phyloP scores from a whole-genome alignment of 345 rosid species.

The Corchorus olitorius region DNA sequence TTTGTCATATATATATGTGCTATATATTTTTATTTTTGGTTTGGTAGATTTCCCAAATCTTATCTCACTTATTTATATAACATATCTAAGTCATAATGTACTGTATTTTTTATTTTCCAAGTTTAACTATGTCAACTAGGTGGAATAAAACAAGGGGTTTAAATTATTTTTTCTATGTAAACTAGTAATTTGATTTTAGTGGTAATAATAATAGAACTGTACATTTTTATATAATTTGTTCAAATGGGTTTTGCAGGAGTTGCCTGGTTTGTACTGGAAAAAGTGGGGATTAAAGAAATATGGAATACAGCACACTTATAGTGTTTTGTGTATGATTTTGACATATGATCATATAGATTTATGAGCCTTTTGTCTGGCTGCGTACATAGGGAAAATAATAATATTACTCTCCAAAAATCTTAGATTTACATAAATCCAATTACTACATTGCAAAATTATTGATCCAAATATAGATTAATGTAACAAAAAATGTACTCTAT shows the following conservation, averaged over 20 bases:
- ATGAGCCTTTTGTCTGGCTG: background rate
- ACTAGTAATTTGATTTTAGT: background rate
- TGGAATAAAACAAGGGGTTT: background rate
- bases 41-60: background rate
- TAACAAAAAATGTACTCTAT: too few relatives aligned
- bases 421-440: background rate
- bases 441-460: background rate
- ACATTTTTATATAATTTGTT: background rate
- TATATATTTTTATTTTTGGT: background rate
- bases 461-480: background rate
- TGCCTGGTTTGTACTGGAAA: constrained; percentile 9
- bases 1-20: too few relatives aligned
- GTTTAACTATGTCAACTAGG: background rate
- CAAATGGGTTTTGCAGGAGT: background rate
- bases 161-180: background rate
- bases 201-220: background rate
- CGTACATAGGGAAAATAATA: background rate
- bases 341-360: background rate
- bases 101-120: background rate
- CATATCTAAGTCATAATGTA: background rate
- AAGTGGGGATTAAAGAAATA: background rate
- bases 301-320: constrained; percentile 10
- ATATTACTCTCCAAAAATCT: background rate
- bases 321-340: constrained; percentile 28
- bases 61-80: background rate